Evolutionary conservation across 495 filamentous ascomycete genomes (phyloP).

Genomic region (Rhypophila decipiens): DNA sequence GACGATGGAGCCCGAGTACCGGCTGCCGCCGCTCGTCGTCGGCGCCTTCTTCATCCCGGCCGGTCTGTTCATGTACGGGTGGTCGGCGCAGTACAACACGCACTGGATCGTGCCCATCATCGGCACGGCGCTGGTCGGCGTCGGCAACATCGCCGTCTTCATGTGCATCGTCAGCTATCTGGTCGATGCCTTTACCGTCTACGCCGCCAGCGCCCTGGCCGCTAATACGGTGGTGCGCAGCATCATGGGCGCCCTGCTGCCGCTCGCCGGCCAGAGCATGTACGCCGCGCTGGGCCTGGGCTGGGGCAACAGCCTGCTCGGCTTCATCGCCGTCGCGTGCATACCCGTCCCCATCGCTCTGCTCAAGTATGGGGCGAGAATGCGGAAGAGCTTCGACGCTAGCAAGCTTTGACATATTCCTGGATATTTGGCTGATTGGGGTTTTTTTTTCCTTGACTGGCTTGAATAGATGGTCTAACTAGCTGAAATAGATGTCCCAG

Average conservation of each 20-base stretch:
- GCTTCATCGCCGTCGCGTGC: constrained; percentile 50
- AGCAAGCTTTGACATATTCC: too few relatives aligned
- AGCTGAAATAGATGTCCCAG: too few relatives aligned
- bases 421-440: too few relatives aligned
- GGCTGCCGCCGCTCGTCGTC: constrained; percentile 33
- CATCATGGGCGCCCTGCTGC: constrained; percentile 50
- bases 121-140: constrained; percentile 41
- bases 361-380: constrained; percentile 59
- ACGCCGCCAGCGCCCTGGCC: constrained; percentile 55
- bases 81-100: constrained; percentile 25
- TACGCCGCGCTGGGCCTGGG: constrained; percentile 49
- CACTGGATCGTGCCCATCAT: constrained; percentile 49
- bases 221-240: constrained; percentile 49
- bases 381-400: too few relatives aligned
- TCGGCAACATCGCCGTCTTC: constrained; percentile 47
- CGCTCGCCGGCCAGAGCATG: constrained; percentile 48
- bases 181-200: constrained; percentile 51
- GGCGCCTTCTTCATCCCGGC: constrained; percentile 34
- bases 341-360: constrained; percentile 78
- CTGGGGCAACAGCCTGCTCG: constrained; percentile 58
- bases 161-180: constrained; percentile 52
- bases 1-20: constrained; percentile 57
- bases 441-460: too few relatives aligned
- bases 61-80: constrained; percentile 44
- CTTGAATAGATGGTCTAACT: too few relatives aligned